These are phyloP conservation scores for Colletotrichum limetticola DNA, from an alignment of 2,329 filamentous ascomycete genomes.

Conservation along the genomic window DNA sequence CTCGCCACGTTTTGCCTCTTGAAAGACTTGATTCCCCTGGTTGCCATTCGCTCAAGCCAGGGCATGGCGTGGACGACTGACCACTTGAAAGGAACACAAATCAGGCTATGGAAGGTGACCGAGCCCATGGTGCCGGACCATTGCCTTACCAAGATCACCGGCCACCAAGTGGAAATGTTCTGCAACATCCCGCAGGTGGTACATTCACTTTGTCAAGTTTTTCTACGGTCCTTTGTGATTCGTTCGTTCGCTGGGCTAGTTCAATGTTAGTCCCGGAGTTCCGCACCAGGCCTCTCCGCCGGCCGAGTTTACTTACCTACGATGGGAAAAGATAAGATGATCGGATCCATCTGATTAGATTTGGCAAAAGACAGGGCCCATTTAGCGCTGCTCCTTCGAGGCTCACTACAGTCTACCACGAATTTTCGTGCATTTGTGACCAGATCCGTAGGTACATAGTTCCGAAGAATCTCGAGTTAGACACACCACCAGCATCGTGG, in stretches of 20 bases:
- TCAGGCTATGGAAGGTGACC: not conserved
- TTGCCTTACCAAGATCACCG: not conserved
- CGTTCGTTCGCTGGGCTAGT: not conserved
- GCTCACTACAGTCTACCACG: not conserved
- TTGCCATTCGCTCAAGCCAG: not conserved
- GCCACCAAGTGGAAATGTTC: not conserved
- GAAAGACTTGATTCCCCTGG: no score
- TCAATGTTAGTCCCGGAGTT: slow-evolving; percentile 14
- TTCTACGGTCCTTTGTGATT: not conserved
- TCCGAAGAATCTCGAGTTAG: not conserved
- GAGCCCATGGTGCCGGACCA: not conserved
- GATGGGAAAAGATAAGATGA: not conserved
- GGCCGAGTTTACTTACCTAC: not conserved
- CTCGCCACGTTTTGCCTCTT: not conserved
- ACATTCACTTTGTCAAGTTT: not conserved
- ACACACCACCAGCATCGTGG: not conserved
- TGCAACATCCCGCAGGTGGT: not conserved
- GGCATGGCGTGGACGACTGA: not conserved
- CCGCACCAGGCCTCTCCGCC: not conserved
- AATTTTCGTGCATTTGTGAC: not conserved
- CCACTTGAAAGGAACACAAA: not conserved
- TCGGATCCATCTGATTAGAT: slow-evolving; percentile 7
- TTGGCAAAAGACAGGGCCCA: not conserved
- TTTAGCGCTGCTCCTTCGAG: not conserved
- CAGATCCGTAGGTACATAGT: not conserved